Evolutionary conservation across 768 basidiomycete species (phyloP).

Genomic region (Rhizopogon salebrosus): DNA sequence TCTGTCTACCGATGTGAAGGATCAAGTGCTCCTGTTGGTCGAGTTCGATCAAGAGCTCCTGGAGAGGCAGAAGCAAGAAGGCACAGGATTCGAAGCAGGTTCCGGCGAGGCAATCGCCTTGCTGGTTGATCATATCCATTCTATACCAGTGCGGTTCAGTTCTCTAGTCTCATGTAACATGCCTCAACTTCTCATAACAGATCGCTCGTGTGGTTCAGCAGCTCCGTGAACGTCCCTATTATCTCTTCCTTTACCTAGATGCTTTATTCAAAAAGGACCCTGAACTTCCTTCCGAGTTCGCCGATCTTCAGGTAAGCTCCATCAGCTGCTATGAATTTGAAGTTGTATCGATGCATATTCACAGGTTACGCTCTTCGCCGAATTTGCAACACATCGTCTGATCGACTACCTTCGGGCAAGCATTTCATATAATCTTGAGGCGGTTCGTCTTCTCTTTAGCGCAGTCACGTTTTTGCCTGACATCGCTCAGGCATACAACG

Average conservation of each 20-base stretch:
- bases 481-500: slow-evolving; percentile 65
- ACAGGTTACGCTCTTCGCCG: slow-evolving; percentile 87
- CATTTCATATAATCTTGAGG: slow-evolving; percentile 86
- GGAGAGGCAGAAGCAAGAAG: slow-evolving; percentile 46
- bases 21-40: slow-evolving; percentile 87
- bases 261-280: slow-evolving; percentile 86
- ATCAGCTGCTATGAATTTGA: background rate
- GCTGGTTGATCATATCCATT: slow-evolving; percentile 91
- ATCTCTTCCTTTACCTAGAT: slow-evolving; percentile 91
- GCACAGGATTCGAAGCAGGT: slow-evolving; percentile 32
- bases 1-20: slow-evolving; percentile 90
- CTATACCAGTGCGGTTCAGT: slow-evolving; percentile 72
- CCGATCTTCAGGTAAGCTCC: slow-evolving; percentile 69
- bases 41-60: slow-evolving; percentile 91
- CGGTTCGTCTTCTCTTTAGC: slow-evolving; percentile 34
- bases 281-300: slow-evolving; percentile 71
- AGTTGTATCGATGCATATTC: background rate
- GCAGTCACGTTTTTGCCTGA: background rate
- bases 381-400: slow-evolving; percentile 70
- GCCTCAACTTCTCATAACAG: slow-evolving; percentile 35
- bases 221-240: slow-evolving; percentile 66
- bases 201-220: slow-evolving; percentile 86
- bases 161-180: background rate
- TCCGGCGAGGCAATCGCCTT: slow-evolving; percentile 79
- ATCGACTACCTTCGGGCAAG: slow-evolving; percentile 91